A percentile compares a stretch with the other conserved stretches of the same genome.
phyloP scores from a whole-genome alignment of 2,329 filamentous ascomycete genomes.

The Colletotrichum sp. region DNA sequence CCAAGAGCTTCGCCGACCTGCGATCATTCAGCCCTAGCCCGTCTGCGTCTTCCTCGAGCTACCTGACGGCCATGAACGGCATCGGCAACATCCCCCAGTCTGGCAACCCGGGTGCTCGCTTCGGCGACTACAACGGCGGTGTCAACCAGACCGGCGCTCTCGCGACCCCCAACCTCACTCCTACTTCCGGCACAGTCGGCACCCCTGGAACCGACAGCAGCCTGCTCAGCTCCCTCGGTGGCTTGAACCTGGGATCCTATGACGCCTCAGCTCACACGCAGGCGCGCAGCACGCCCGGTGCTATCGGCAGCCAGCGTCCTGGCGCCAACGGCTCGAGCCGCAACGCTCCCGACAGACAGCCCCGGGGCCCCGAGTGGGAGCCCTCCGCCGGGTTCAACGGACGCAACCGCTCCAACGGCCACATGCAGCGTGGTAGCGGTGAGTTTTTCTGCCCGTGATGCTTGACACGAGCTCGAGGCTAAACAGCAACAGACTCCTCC shows the following conservation, averaged over 20 bases:
- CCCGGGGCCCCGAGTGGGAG: conserved; percentile 70
- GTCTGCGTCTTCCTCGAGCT: conserved; percentile 87
- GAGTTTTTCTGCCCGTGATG: conserved; percentile 31
- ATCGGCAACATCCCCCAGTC: conserved; percentile 60
- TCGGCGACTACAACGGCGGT: conserved; percentile 50
- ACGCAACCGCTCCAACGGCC: conserved; percentile 63
- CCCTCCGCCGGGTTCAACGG: conserved; percentile 55
- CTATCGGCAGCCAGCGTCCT: conserved; percentile 70
- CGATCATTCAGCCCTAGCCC: conserved; percentile 95
- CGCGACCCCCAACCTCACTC: conserved; percentile 36
- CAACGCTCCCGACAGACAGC: conserved; percentile 64
- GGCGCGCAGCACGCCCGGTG: conserved; percentile 58
- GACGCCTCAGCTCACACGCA: conserved; percentile 48
- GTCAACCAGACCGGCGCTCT: conserved; percentile 38
- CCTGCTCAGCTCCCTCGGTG: conserved; percentile 54
- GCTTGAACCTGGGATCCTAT: conserved; percentile 56
- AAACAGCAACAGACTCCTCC: conserved; percentile 41
- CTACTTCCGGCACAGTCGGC: conserved; percentile 40
- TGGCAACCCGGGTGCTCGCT: conserved; percentile 39
- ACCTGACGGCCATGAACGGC: conserved; percentile 60
- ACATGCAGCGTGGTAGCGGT: conserved; percentile 68
- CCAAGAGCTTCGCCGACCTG: conserved; percentile 96
- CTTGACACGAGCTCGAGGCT: neutral
- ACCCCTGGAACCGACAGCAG: conserved; percentile 43
- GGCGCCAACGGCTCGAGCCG: conserved; percentile 48